Conservation (phyloP, 2,329 filamentous ascomycete genomes). For the Pseudocercospora ulei region DNA sequence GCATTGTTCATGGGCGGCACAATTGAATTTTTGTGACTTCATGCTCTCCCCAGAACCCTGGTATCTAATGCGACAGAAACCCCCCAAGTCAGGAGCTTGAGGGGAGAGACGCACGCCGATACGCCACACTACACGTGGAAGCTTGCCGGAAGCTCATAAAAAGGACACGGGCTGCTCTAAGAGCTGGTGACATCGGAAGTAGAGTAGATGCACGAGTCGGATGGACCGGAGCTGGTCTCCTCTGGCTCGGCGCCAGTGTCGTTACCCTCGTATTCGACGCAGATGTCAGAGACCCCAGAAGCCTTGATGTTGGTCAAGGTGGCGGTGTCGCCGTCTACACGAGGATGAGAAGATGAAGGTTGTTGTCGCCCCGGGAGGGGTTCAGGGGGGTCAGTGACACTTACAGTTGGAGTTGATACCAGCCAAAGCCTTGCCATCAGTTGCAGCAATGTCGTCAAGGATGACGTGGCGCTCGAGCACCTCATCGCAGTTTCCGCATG, state of each 20-base stretch:
- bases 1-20: no score
- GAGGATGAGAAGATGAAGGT: constrained; percentile 39
- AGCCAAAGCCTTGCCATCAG: constrained; percentile 38
- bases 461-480: constrained; percentile 39
- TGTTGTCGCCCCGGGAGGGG: background rate
- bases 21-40: no score
- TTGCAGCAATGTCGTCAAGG: constrained; percentile 39
- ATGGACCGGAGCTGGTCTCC: constrained; percentile 30
- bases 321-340: constrained; percentile 21
- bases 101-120: no score
- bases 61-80: no score
- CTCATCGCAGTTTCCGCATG: constrained; percentile 43
- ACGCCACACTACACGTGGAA: no score
- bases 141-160: no score
- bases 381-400: background rate
- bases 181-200: constrained; percentile 24
- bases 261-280: constrained; percentile 34
- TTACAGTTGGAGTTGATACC: constrained; percentile 40
- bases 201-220: constrained; percentile 32
- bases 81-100: no score
- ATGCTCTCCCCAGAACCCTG: no score
- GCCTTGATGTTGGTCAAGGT: constrained; percentile 35
- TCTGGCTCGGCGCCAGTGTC: constrained; percentile 33
- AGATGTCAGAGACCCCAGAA: constrained; percentile 33
- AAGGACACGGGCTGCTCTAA: no score